Percentiles rank a stretch among this genome's conserved stretches.
phyloP scores from a whole-genome alignment of 768 basidiomycete species.

The Imleria badia region DNA sequence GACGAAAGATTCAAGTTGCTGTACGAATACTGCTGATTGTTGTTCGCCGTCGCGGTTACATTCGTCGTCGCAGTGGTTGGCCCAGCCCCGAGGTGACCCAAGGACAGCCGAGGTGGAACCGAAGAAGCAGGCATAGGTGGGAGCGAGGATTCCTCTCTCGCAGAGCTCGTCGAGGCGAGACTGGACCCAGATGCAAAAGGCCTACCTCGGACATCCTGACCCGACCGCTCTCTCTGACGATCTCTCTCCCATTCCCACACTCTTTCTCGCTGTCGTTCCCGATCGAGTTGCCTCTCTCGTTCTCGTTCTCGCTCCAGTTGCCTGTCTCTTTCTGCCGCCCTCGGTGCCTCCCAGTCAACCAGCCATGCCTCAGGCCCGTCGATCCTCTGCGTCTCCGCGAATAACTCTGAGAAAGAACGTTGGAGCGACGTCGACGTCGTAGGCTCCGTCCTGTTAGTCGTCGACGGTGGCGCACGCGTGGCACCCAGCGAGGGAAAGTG shows the following conservation, averaged over 20 bases:
- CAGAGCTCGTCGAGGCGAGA: slow-evolving; percentile 14
- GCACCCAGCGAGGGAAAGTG: slow-evolving; percentile 8
- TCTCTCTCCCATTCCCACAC: slow-evolving; percentile 22
- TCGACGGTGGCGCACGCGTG: background rate
- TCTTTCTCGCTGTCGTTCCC: slow-evolving; percentile 16
- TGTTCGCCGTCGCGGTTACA: slow-evolving; percentile 3
- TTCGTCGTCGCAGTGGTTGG: background rate
- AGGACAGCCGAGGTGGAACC: slow-evolving; percentile 1
- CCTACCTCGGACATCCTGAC: slow-evolving; percentile 17
- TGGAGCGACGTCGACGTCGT: slow-evolving; percentile 11
- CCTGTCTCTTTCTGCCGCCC: slow-evolving; percentile 10
- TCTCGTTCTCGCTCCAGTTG: slow-evolving; percentile 5
- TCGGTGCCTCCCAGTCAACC: slow-evolving; percentile 20
- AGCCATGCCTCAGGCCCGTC: slow-evolving; percentile 13
- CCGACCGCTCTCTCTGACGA: slow-evolving; percentile 16
- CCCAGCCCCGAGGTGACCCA: slow-evolving; percentile 9
- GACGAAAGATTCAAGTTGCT: slow-evolving; percentile 30
- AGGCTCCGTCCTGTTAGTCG: slow-evolving; percentile 8
- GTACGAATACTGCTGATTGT: slow-evolving; percentile 26
- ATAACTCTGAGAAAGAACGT: slow-evolving; percentile 24
- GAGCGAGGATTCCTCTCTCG: slow-evolving; percentile 18
- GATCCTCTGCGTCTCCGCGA: slow-evolving; percentile 14
- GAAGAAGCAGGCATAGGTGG: background rate
- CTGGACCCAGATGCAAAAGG: slow-evolving; percentile 11
- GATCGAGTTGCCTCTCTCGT: slow-evolving; percentile 9